Conservation (phyloP, 2,329 filamentous ascomycete species). For the Fusarium stilboides region DNA sequence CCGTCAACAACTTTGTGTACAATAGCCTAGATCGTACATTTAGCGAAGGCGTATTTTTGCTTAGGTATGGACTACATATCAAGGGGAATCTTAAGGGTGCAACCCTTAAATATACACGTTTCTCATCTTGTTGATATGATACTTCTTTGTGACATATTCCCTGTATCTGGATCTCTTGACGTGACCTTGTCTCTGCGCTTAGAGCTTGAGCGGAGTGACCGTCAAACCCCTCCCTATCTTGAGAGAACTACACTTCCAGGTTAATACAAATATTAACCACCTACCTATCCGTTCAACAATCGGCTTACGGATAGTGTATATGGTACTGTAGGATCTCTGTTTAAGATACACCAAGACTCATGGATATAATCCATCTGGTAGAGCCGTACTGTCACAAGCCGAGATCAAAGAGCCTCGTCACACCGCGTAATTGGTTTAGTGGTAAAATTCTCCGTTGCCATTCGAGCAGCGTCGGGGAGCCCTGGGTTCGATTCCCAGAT, state of each 20-base stretch:
- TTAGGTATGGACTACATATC: constrained; percentile 40
- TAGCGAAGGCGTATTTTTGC: constrained; percentile 51
- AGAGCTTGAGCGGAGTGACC: too few species aligned
- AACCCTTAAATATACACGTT: constrained; percentile 4
- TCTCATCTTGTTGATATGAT: not conserved
- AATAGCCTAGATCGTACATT: constrained; percentile 48
- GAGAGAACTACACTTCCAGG: not conserved
- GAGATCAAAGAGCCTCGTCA: not conserved
- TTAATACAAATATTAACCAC: not conserved
- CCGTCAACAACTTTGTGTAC: constrained; percentile 45
- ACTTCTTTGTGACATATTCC: not conserved
- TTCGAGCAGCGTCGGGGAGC: constrained; percentile 38
- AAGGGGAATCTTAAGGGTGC: constrained; percentile 18
- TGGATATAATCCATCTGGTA: too few species aligned
- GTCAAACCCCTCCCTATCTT: too few species aligned
- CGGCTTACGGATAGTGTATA: too few species aligned
- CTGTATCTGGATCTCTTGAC: too few species aligned
- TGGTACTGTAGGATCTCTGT: too few species aligned
- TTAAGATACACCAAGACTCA: too few species aligned
- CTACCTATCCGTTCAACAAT: not conserved
- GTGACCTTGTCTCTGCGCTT: too few species aligned
- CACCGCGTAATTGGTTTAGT: constrained; percentile 44
- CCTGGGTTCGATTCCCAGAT: constrained; percentile 48
- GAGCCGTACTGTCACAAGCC: too few species aligned
- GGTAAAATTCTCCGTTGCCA: constrained; percentile 48